Conservation (phyloP, 2,329 filamentous ascomycete species). For the Paecilomyces dactylethromorphus region DNA sequence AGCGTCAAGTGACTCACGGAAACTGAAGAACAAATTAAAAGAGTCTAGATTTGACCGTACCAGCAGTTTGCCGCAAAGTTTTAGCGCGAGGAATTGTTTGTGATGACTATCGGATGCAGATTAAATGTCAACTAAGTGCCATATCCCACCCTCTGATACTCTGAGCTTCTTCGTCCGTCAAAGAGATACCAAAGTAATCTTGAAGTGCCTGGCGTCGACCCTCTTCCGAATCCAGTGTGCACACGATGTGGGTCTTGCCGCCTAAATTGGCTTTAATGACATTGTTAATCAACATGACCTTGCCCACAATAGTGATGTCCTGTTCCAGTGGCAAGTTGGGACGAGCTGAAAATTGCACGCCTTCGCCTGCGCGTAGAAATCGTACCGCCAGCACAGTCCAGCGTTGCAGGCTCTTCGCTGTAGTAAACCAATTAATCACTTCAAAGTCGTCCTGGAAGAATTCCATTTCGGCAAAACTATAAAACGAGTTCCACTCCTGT, state of each 20-base stretch:
- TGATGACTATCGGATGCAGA: no score
- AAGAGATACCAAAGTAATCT: slow-evolving; percentile 38
- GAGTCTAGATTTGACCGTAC: no score
- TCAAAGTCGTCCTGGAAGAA: slow-evolving; percentile 34
- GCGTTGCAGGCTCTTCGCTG: slow-evolving; percentile 25
- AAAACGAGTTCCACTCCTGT: slow-evolving; percentile 36
- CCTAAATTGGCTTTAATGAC: slow-evolving; percentile 36
- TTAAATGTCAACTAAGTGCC: neutral
- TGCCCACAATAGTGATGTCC: slow-evolving; percentile 19
- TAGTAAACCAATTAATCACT: slow-evolving; percentile 32
- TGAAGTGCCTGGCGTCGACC: slow-evolving; percentile 39
- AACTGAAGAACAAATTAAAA: no score
- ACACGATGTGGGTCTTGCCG: slow-evolving; percentile 34
- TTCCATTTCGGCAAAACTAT: slow-evolving; percentile 35
- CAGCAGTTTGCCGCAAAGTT: no score
- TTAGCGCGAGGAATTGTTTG: no score
- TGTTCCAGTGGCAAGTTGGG: slow-evolving; percentile 7
- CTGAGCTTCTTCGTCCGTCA: slow-evolving; percentile 15
- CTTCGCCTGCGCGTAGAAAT: slow-evolving; percentile 20
- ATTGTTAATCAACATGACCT: slow-evolving; percentile 22
- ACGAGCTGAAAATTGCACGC: neutral
- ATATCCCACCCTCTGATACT: neutral
- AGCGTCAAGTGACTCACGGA: no score
- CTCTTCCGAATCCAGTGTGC: slow-evolving; percentile 35
- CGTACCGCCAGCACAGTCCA: slow-evolving; percentile 29